A percentile compares a stretch with the other conserved stretches of the same genome.
Evolutionary conservation across 2,329 filamentous ascomycete genomes (phyloP).

Genomic region (Colletotrichum theobromicola): DNA sequence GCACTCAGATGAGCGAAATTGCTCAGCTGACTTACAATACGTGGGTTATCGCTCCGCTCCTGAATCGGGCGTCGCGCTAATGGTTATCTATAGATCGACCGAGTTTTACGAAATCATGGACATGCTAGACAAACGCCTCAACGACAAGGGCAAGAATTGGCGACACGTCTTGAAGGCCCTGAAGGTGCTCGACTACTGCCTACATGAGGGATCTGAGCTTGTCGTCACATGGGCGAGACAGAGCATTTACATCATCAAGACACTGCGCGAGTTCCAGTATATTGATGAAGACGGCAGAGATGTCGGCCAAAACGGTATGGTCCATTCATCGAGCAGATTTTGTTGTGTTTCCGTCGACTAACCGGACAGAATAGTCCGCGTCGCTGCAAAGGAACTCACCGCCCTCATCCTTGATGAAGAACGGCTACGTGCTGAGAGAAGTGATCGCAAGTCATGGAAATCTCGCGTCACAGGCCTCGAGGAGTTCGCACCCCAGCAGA

Average conservation of each 20-base stretch:
- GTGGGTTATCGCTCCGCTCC: conserved; percentile 58
- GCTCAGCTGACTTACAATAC: conserved; percentile 97
- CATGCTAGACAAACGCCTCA: conserved; percentile 97
- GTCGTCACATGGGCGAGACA: conserved; percentile 98
- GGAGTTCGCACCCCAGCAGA: conserved; percentile 66
- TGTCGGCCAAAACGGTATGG: conserved; percentile 92
- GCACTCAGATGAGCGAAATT: conserved; percentile 98
- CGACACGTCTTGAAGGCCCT: conserved; percentile 96
- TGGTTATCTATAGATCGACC: conserved; percentile 67
- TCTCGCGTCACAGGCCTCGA: conserved; percentile 93
- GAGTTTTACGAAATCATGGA: conserved; percentile 99
- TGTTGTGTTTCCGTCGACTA: conserved; percentile 28
- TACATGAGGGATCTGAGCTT: conserved; percentile 95
- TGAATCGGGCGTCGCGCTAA: background rate
- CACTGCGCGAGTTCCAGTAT: conserved; percentile 94
- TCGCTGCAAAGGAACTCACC: conserved; percentile 95
- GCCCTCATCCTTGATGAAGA: conserved; percentile 93
- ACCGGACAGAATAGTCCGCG: conserved; percentile 70
- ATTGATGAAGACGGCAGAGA: conserved; percentile 94
- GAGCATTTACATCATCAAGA: conserved; percentile 99
- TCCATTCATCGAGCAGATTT: background rate
- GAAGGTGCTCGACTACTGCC: conserved; percentile 96
- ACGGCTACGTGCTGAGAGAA: conserved; percentile 85
- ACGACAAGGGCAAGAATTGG: conserved; percentile 99
- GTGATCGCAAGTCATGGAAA: conserved; percentile 94